These are phyloP conservation scores for Aquilaria agallochum DNA, from an alignment of 441 rosid genomes.

Conservation along the genomic window DNA sequence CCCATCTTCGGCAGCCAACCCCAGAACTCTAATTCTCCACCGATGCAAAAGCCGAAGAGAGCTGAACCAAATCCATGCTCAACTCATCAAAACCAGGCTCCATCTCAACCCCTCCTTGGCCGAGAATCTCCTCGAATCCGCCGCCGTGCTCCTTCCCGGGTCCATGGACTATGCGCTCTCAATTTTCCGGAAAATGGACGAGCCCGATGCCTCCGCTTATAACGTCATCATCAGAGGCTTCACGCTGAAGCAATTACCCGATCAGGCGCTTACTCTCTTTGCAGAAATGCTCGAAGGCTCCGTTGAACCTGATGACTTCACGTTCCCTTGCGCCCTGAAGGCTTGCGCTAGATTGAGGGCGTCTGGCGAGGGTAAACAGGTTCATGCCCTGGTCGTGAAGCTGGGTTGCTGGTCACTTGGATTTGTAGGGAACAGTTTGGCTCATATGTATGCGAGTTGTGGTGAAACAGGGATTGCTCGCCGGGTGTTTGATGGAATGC, in stretches of 20 bases:
- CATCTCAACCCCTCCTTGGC: constrained; percentile 20
- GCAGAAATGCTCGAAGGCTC: constrained; percentile 18
- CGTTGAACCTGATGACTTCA: constrained; percentile 18
- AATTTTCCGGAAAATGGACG: constrained; percentile 19
- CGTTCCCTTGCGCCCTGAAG: constrained; percentile 22
- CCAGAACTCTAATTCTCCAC: no score
- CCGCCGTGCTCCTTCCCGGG: constrained; percentile 23
- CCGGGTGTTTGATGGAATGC: constrained; percentile 17
- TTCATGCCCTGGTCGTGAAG: constrained; percentile 25
- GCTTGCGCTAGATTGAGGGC: constrained; percentile 27
- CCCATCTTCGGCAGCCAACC: no score
- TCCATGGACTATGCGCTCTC: constrained; percentile 31
- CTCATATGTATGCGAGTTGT: constrained; percentile 18
- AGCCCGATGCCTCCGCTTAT: constrained; percentile 26
- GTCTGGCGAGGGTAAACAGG: constrained; percentile 22
- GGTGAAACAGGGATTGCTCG: constrained; percentile 19
- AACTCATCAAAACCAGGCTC: constrained; percentile 31
- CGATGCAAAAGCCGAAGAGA: no score
- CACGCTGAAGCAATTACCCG: constrained; percentile 21
- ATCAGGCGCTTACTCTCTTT: constrained; percentile 21
- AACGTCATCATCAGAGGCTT: constrained; percentile 38
- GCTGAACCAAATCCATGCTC: no score
- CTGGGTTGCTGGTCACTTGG: constrained; percentile 9
- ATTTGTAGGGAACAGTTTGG: constrained; percentile 19
- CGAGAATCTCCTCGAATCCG: constrained; percentile 34